Percentiles rank a stretch among this genome's conserved stretches.
Evolutionary conservation across 2,329 filamentous ascomycete species (phyloP).

Genomic region (Plectosphaerella sp.): DNA sequence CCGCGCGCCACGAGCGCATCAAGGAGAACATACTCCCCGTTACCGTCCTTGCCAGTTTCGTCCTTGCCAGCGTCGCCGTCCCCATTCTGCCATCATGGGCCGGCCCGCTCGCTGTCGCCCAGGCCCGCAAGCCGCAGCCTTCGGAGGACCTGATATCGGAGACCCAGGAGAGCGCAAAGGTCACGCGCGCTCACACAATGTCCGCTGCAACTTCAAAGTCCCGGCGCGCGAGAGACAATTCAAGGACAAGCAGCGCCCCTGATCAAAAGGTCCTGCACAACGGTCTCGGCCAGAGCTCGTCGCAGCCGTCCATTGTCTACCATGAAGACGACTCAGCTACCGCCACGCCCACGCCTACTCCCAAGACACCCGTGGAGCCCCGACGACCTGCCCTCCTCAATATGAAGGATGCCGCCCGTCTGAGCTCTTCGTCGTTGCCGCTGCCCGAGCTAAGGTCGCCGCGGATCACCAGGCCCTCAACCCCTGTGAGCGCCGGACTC

Average conservation of each 20-base stretch:
- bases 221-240: slow-evolving; percentile 41
- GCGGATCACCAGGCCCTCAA: slow-evolving; percentile 44
- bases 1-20: slow-evolving; percentile 67
- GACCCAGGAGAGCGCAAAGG: slow-evolving; percentile 39
- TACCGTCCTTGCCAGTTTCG: slow-evolving; percentile 74
- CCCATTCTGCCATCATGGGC: slow-evolving; percentile 74
- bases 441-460: slow-evolving; percentile 57
- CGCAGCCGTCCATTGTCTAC: slow-evolving; percentile 13
- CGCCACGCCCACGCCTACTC: neutral
- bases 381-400: slow-evolving; percentile 47
- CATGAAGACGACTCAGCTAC: neutral
- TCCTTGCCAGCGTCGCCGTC: slow-evolving; percentile 70
- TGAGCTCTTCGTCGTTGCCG: slow-evolving; percentile 65
- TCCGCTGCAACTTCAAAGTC: slow-evolving; percentile 44
- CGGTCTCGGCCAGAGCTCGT: neutral
- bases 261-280: slow-evolving; percentile 23
- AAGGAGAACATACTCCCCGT: slow-evolving; percentile 78
- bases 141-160: slow-evolving; percentile 59
- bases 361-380: slow-evolving; percentile 27
- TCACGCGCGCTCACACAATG: slow-evolving; percentile 67
- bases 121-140: slow-evolving; percentile 70
- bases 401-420: slow-evolving; percentile 49
- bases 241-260: slow-evolving; percentile 39
- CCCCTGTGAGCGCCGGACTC: slow-evolving; percentile 53
- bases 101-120: slow-evolving; percentile 75